These are phyloP conservation scores for Pleurotus giganteus DNA, from an alignment of 768 basidiomycete species.

Conservation along the genomic window DNA sequence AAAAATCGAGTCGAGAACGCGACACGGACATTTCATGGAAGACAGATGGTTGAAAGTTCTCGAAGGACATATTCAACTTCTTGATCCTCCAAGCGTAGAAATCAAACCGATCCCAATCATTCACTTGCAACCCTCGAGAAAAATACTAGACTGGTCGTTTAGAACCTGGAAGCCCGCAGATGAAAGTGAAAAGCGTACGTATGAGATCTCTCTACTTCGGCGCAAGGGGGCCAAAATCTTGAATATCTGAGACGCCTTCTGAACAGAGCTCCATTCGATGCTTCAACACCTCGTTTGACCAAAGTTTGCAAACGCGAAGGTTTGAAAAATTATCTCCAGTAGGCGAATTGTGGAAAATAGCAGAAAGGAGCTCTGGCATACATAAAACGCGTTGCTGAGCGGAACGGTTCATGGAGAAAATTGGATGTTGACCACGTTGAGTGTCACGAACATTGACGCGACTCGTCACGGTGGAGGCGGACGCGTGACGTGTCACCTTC, in stretches of 20 bases:
- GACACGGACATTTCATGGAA: not conserved
- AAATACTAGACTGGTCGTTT: too few species aligned
- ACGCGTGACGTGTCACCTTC: too few species aligned
- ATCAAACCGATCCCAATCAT: not conserved
- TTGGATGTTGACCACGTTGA: too few species aligned
- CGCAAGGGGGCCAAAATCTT: not conserved
- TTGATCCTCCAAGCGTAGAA: not conserved
- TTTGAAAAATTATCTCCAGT: not conserved
- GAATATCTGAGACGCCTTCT: not conserved
- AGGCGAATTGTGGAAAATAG: not conserved
- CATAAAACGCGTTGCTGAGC: not conserved
- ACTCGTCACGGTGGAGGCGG: too few species aligned
- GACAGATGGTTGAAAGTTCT: not conserved
- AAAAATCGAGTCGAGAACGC: not conserved
- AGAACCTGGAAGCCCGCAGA: too few species aligned
- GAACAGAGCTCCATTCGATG: not conserved
- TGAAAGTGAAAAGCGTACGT: not conserved
- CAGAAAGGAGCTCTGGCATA: not conserved
- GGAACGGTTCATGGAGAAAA: not conserved
- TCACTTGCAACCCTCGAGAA: not conserved
- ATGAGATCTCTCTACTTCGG: not conserved
- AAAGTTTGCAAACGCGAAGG: not conserved
- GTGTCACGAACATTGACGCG: too few species aligned
- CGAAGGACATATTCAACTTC: not conserved
- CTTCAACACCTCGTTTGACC: not conserved